Percentiles rank a stretch among this genome's conserved stretches.
Evolutionary conservation across 1,284 basidiomycete genomes (phyloP).

Genomic region (Boletellus dicymbophilus): DNA sequence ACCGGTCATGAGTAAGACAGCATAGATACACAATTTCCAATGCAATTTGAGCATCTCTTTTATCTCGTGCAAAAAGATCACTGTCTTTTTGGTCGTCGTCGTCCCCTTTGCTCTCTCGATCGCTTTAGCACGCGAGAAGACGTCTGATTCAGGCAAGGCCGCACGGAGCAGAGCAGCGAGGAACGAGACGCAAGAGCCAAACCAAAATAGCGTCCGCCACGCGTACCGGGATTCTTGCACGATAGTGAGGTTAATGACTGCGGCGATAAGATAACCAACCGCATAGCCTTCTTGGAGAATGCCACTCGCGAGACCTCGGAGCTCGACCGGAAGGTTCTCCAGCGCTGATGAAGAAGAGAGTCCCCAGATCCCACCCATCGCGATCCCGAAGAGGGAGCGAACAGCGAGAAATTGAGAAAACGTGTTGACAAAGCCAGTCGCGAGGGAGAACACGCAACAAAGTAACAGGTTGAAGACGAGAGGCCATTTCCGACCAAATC

Average conservation of each 20-base stretch:
- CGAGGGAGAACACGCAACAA: conserved; percentile 78
- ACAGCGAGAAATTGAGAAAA: conserved; percentile 71
- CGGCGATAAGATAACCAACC: conserved; percentile 59
- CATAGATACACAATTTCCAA: conserved; percentile 88
- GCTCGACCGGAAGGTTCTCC: conserved; percentile 87
- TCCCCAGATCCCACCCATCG: conserved; percentile 90
- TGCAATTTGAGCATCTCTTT: conserved; percentile 79
- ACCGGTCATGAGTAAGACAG: conserved; percentile 78
- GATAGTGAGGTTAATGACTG: conserved; percentile 78
- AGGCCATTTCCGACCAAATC: conserved; percentile 94
- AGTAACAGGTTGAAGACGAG: conserved; percentile 77
- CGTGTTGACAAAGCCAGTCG: conserved; percentile 72
- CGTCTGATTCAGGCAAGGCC: conserved; percentile 77
- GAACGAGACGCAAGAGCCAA: conserved; percentile 69
- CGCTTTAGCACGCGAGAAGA: conserved; percentile 69
- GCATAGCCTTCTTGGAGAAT: conserved; percentile 86
- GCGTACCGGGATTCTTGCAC: conserved; percentile 51
- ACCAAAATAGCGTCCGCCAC: conserved; percentile 74
- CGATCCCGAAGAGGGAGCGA: conserved; percentile 80
- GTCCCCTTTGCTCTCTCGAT: conserved; percentile 43
- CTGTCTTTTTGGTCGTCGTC: conserved; percentile 57
- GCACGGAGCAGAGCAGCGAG: conserved; percentile 76
- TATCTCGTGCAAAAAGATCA: conserved; percentile 73
- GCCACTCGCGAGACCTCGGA: conserved; percentile 86
- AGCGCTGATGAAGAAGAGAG: conserved; percentile 75